phyloP scores from a whole-genome alignment of 441 rosid genomes.

The Cnidoscolus chayamansa region DNA sequence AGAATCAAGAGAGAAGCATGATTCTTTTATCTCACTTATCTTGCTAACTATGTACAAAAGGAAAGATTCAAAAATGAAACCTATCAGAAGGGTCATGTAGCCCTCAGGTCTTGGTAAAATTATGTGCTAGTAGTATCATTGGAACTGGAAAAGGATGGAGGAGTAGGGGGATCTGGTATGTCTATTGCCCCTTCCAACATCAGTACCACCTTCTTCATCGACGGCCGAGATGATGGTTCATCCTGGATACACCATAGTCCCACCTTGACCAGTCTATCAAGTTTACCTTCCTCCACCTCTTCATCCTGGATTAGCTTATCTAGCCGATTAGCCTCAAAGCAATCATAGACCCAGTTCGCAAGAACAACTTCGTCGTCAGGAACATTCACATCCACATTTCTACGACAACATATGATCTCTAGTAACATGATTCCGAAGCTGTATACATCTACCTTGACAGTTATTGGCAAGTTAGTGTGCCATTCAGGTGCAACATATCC shows the following conservation, averaged over 20 bases:
- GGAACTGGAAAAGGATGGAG: constrained; percentile 1
- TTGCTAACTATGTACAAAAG: no score
- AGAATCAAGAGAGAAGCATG: no score
- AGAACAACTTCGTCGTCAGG: constrained; percentile 13
- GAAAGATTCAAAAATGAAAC: no score
- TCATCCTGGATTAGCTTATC: background rate
- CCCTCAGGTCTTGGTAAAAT: no score
- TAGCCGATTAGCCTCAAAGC: constrained; percentile 12
- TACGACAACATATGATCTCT: constrained; percentile 22
- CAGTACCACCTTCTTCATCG: constrained; percentile 37
- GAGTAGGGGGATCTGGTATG: constrained; percentile 28
- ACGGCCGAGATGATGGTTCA: constrained; percentile 33
- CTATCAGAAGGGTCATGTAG: no score
- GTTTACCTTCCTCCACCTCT: background rate
- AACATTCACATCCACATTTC: constrained; percentile 12
- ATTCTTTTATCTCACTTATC: no score
- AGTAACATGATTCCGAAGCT: constrained; percentile 24
- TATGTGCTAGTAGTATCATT: no score
- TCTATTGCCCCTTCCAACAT: constrained; percentile 39
- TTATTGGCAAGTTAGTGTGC: constrained; percentile 20
- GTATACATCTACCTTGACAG: constrained; percentile 19
- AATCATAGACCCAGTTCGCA: constrained; percentile 14
- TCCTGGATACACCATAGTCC: constrained; percentile 31
- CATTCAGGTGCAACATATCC: constrained; percentile 26
- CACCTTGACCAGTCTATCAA: constrained; percentile 13